A percentile compares a stretch with the other conserved stretches of the same genome.
These are phyloP conservation scores for Pulveroboletus ravenelii DNA, from an alignment of 768 basidiomycete genomes.

Conservation along the genomic window DNA sequence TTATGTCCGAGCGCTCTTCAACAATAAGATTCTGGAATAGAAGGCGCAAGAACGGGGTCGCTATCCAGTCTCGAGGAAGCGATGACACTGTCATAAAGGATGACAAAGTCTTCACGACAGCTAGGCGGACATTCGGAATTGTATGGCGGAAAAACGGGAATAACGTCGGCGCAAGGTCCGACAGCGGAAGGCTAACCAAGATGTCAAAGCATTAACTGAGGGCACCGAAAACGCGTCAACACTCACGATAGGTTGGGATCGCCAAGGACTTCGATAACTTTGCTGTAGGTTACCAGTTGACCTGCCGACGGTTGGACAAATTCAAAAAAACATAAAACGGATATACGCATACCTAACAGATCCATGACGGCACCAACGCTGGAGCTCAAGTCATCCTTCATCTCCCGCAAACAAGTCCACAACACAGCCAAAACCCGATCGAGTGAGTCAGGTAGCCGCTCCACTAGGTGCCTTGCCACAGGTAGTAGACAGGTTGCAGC, in stretches of 20 bases:
- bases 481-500: constrained; percentile 90
- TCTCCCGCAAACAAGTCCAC: constrained; percentile 85
- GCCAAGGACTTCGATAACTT: constrained; percentile 74
- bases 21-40: constrained; percentile 92
- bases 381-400: constrained; percentile 95
- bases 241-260: constrained; percentile 68
- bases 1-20: constrained; percentile 85
- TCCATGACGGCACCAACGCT: constrained; percentile 98
- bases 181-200: constrained; percentile 61
- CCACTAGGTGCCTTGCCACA: constrained; percentile 77
- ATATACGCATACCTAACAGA: constrained; percentile 62
- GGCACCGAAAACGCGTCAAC: not conserved
- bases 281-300: constrained; percentile 72
- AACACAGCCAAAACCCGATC: constrained; percentile 74
- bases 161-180: constrained; percentile 77
- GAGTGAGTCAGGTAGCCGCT: constrained; percentile 66
- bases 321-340: not conserved
- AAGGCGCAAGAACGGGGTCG: constrained; percentile 69
- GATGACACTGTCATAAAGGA: constrained; percentile 79
- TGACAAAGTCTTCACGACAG: constrained; percentile 84
- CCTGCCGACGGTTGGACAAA: constrained; percentile 40
- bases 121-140: constrained; percentile 85
- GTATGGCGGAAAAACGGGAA: constrained; percentile 99
- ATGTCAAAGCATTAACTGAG: constrained; percentile 2
- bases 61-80: constrained; percentile 78